Evolutionary conservation across 2,329 filamentous ascomycete species (phyloP), one percentile per base, ranked within the genome.

Genomic region (Fusarium proliferatum): DNA sequence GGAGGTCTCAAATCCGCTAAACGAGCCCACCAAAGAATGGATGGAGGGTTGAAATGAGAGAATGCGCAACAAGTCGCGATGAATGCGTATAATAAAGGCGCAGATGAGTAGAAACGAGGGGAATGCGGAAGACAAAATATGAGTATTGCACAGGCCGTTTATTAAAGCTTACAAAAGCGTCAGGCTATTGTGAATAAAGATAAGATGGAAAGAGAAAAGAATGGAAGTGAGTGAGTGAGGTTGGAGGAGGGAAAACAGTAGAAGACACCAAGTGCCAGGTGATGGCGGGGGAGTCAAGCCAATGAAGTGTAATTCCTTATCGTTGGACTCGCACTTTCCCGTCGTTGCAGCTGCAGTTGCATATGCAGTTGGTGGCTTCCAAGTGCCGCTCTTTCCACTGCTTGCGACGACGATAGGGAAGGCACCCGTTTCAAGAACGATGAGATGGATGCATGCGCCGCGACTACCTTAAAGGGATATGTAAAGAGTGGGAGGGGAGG

Each of bases 271-370:
- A 56, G 61, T 65, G 57, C 69, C 56, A 69, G 65, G 43, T 46
- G 61, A 41, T 55, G 71, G 67, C 61, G 67, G 71, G 65, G 72
- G 51, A 55, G 41, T 36, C 41, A 51, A 39, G 45, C 70, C 65
- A 73, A 73, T 61, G 19, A 61, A 68, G 49, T 61, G 69, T 49
- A 59, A 61, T 72, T 68, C 63, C 71, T 73, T 73, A 73, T 74
- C 71, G 59, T 60, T 68, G 59, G 65, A 56, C 64, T 61, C 43
- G 19, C 33, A 36, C 53, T 51, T 58, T 48, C 36, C 41, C 38
- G 60, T 56, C 30, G 61, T 51, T 26, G 62, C 43, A 51, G 57
- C 36, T 34, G 52, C 46, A 66, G 57, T 45, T 30, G 48, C 58
- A 67, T 43, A 41, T 58, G 36, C 26, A 55, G 57, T 41, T 49